Evolutionary conservation across 176 grass and related monocot species (phyloP), one percentile per base, ranked within the genome.

Genomic region (Tillandsia fasciculata): DNA sequence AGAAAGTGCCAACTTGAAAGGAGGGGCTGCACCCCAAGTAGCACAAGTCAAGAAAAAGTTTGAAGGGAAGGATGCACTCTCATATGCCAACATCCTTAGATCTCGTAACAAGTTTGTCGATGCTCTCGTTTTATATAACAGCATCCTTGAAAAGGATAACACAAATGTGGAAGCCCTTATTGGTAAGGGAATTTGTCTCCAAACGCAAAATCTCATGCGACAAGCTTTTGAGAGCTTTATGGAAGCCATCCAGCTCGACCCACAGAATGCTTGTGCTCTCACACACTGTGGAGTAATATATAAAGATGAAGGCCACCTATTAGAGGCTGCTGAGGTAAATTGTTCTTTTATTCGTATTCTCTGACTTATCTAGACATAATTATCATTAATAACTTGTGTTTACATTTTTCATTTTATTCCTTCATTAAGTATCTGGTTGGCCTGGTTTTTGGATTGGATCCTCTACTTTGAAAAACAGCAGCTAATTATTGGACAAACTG

Each of bases 201-300:
- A 94, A 82, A 84, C 84, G 42, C 95, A 94, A 72, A 87, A 66
- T 64, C 77, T 86, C 42, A 67, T 73, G 9, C 84, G 67, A 48
- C 82, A 87, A 65, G 90, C 95, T 59, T 76, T 94, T 4, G 84
- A 79, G 76, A 86, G 77, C 72, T 93, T 99, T 76, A 78, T 58
- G 24, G 82, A 99, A 66, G 82, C 70, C 65, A 83, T 94, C 51
- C 89, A 56, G 65, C 74, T 81, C 0, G 90, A 99, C 49, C 90
- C 95, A 48, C 66, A 64, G 26, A 99, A 99, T 47, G 95, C 84
- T 0, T 82, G 87, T 6, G 95, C 95, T 69, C 90, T 99, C 28
- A 99, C 90, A 2, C 87, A 94, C 49, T 99, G 95, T 63, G 95
- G 95, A 64, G 88, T 93, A 67, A 90, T 99, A 67, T 94, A 88